A percentile compares a stretch with the other conserved stretches of the same genome.
Conservation (phyloP, 78 protist species). For the Cavenderia fasciculata region DNA sequence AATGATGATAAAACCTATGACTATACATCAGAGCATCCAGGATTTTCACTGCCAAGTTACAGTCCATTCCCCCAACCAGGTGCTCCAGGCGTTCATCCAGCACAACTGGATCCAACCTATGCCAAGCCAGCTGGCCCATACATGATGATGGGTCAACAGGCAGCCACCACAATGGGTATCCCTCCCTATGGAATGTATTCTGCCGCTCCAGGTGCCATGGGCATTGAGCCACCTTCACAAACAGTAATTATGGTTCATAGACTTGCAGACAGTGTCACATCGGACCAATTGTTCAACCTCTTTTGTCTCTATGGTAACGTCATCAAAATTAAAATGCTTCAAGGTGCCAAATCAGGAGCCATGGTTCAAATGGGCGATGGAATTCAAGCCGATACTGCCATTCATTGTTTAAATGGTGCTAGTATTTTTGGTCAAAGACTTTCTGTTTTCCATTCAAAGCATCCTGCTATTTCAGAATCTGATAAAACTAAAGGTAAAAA, state of each 20-base stretch:
- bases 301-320: slow-evolving; percentile 80
- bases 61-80: background rate
- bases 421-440: slow-evolving; percentile 49
- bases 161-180: background rate
- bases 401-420: slow-evolving; percentile 38
- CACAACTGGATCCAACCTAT: background rate
- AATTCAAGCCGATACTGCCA: slow-evolving; percentile 62
- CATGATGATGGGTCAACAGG: background rate
- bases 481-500: slow-evolving; percentile 57
- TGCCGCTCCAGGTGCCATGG: slow-evolving; percentile 3
- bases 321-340: slow-evolving; percentile 62
- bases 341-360: slow-evolving; percentile 46
- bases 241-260: slow-evolving; percentile 59
- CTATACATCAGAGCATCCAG: slow-evolving; percentile 51
- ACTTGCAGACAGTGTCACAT: slow-evolving; percentile 35
- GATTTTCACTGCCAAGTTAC: background rate
- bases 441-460: slow-evolving; percentile 20
- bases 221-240: slow-evolving; percentile 3
- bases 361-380: slow-evolving; percentile 66
- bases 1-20: slow-evolving; percentile 75
- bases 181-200: background rate
- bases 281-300: slow-evolving; percentile 60
- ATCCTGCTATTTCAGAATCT: slow-evolving; percentile 51
- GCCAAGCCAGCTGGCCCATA: background rate
- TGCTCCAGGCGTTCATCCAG: background rate